phyloP scores from a whole-genome alignment of 495 filamentous ascomycete species.

The Xanthoparmelia taractica region DNA sequence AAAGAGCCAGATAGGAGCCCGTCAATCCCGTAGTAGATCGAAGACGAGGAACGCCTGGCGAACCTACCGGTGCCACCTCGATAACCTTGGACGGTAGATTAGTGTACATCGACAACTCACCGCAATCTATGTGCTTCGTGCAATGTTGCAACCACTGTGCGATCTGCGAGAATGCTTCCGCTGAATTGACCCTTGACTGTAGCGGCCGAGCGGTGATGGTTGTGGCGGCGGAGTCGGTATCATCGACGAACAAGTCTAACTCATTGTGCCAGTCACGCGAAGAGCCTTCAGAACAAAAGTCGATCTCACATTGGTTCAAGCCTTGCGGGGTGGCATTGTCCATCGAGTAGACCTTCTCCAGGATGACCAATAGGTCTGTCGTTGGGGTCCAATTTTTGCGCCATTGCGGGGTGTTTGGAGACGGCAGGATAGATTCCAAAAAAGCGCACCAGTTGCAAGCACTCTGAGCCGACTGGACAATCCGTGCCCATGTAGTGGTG shows the following conservation, averaged over 20 bases:
- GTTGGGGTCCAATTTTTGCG: conserved; percentile 7
- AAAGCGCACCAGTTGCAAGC: conserved; percentile 14
- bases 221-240: background rate
- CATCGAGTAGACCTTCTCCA: conserved; percentile 1
- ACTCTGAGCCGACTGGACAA: conserved; percentile 5
- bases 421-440: conserved; percentile 7
- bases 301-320: conserved; percentile 12
- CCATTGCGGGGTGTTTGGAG: conserved; percentile 9
- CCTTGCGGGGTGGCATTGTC: background rate
- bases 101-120: background rate
- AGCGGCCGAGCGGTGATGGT: conserved; percentile 10
- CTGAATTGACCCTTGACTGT: conserved; percentile 10
- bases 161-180: conserved; percentile 13
- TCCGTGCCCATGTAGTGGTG: conserved; percentile 11
- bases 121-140: conserved; percentile 3
- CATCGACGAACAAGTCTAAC: conserved; percentile 6
- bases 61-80: conserved; percentile 12
- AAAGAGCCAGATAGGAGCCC: conserved; percentile 17
- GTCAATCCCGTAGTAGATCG: background rate
- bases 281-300: conserved; percentile 7
- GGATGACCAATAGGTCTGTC: conserved; percentile 1
- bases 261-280: conserved; percentile 12
- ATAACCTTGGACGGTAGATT: conserved; percentile 10
- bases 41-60: conserved; percentile 6
- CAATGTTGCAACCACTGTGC: conserved; percentile 11